phyloP scores from a whole-genome alignment of 2,329 filamentous ascomycete genomes.

The Exophiala xenobiotica region DNA sequence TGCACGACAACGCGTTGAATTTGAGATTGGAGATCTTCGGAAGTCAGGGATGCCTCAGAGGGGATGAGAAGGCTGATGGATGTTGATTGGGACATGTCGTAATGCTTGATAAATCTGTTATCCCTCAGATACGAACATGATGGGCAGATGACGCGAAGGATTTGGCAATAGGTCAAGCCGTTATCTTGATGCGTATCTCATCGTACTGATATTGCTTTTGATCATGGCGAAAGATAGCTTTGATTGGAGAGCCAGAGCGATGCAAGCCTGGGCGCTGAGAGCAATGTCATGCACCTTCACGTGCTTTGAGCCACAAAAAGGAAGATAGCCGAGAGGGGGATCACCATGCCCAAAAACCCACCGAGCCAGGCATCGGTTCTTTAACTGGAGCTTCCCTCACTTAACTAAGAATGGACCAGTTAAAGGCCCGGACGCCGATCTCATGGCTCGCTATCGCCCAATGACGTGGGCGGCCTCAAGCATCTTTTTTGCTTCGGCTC shows the following conservation, averaged over 20 bases:
- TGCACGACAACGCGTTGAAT: conserved; percentile 68
- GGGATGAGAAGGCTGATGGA: conserved; percentile 23
- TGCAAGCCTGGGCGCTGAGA: no score
- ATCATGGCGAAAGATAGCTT: neutral
- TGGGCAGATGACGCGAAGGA: neutral
- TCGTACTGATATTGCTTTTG: no score
- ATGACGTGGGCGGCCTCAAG: conserved; percentile 1
- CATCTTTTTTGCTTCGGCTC: neutral
- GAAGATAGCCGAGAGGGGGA: neutral
- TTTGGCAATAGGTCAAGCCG: neutral
- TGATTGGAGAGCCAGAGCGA: neutral
- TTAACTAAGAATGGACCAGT: neutral
- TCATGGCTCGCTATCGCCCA: neutral
- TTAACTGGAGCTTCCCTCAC: neutral
- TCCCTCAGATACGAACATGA: neutral
- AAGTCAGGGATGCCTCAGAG: conserved; percentile 4
- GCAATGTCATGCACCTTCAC: no score
- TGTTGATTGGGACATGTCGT: conserved; percentile 17
- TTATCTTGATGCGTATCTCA: neutral
- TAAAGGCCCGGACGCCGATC: neutral
- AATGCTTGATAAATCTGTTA: neutral
- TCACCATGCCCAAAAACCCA: neutral
- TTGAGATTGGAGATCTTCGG: conserved; percentile 16
- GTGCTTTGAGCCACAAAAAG: neutral
- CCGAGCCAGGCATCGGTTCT: neutral